phyloP scores from a whole-genome alignment of 2,329 filamentous ascomycete genomes.

The Plenodomus lindquistii region DNA sequence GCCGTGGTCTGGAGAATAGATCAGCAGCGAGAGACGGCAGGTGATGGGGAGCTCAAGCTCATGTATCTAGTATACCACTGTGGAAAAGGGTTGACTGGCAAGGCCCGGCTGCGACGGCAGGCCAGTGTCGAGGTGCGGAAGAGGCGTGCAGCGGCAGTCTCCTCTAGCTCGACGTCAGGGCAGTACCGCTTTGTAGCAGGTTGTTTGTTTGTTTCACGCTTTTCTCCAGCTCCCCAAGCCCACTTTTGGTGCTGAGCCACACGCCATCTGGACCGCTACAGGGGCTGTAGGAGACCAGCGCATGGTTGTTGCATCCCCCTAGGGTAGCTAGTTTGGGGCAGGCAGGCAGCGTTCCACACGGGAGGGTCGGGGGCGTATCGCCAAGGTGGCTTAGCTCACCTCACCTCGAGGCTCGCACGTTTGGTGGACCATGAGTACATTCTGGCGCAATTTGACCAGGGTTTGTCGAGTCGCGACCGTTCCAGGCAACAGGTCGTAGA shows the following conservation, averaged over 20 bases:
- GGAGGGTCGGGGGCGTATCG: not conserved
- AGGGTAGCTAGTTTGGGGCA: not conserved
- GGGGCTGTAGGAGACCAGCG: slow-evolving; percentile 10
- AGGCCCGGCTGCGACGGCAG: not conserved
- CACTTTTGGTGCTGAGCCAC: slow-evolving; percentile 20
- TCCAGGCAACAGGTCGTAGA: too few relatives aligned
- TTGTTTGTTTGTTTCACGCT: slow-evolving; percentile 9
- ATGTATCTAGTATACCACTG: not conserved
- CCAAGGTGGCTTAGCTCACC: not conserved
- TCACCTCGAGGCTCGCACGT: not conserved
- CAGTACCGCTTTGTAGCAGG: slow-evolving; percentile 1
- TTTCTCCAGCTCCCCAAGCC: not conserved
- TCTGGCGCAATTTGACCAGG: not conserved
- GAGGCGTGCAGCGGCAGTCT: slow-evolving; percentile 4
- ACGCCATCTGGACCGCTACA: slow-evolving; percentile 11
- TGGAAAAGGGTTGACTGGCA: not conserved
- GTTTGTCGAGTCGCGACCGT: not conserved
- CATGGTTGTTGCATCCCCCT: slow-evolving; percentile 12
- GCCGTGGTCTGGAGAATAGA: slow-evolving; percentile 6
- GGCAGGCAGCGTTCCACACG: not conserved
- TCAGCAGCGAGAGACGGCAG: slow-evolving; percentile 13
- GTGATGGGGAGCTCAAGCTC: not conserved
- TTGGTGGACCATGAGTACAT: not conserved
- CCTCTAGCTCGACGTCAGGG: slow-evolving; percentile 6
- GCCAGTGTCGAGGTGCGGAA: not conserved